These are phyloP conservation scores for Coemansia sp. DNA, from an alignment of 192 early-diverging fungal genomes.

Conservation along the genomic window DNA sequence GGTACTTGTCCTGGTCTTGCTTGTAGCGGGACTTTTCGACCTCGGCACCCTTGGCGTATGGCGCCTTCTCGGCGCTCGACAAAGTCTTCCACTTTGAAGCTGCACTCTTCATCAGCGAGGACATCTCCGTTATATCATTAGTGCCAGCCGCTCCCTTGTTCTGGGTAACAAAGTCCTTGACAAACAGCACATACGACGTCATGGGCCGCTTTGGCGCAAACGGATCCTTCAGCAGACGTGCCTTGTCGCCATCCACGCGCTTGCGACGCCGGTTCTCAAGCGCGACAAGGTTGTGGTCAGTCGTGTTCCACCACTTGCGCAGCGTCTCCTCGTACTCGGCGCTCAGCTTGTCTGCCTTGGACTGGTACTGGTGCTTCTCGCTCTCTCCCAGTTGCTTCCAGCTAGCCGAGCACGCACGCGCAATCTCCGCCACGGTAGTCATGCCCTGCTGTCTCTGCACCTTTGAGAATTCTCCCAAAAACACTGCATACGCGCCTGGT, in stretches of 20 bases:
- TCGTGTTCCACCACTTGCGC: slow-evolving; percentile 41
- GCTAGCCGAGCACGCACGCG: slow-evolving; percentile 10
- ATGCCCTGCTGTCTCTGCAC: too few species aligned
- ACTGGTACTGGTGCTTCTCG: slow-evolving; percentile 14
- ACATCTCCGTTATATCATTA: background rate
- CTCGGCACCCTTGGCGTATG: slow-evolving; percentile 16
- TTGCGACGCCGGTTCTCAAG: slow-evolving; percentile 46
- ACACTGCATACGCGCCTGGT: slow-evolving; percentile 13
- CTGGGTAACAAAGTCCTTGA: background rate
- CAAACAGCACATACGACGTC: slow-evolving; percentile 17
- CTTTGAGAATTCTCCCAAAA: slow-evolving; percentile 8
- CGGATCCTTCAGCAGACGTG: slow-evolving; percentile 35
- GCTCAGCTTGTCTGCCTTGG: background rate
- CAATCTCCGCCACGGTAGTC: slow-evolving; percentile 4
- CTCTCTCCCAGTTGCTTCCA: slow-evolving; percentile 25
- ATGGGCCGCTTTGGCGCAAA: slow-evolving; percentile 37
- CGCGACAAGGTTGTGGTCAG: slow-evolving; percentile 25
- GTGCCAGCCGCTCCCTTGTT: background rate
- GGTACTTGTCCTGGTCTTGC: slow-evolving; percentile 27
- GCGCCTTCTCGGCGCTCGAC: slow-evolving; percentile 28
- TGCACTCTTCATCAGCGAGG: background rate
- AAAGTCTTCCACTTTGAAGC: slow-evolving; percentile 37
- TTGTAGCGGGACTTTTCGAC: slow-evolving; percentile 17
- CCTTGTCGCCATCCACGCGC: slow-evolving; percentile 12
- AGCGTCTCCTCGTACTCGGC: slow-evolving; percentile 14